These are phyloP conservation scores for Bipolaris gigantea DNA, from an alignment of 2,329 filamentous ascomycete genomes.

Conservation along the genomic window DNA sequence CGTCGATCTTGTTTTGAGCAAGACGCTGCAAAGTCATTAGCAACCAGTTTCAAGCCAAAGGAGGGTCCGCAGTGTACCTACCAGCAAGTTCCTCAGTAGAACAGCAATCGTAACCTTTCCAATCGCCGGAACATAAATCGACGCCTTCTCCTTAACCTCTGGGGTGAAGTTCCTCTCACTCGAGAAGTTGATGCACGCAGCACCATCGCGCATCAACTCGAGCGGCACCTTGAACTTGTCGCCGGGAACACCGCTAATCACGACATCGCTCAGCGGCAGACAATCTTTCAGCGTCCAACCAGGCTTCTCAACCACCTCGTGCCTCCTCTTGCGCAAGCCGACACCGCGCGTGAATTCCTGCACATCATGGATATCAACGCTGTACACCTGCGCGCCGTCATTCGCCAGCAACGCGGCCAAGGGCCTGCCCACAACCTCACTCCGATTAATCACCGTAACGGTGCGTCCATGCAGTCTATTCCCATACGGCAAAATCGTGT, in stretches of 20 bases:
- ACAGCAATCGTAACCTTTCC: slow-evolving; percentile 97
- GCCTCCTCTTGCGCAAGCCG: slow-evolving; percentile 80
- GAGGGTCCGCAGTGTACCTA: slow-evolving; percentile 51
- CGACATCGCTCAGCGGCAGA: slow-evolving; percentile 85
- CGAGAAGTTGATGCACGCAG: slow-evolving; percentile 98
- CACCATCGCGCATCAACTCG: slow-evolving; percentile 80
- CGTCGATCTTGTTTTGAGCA: slow-evolving; percentile 48
- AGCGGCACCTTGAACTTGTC: slow-evolving; percentile 89
- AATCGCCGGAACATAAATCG: slow-evolving; percentile 94
- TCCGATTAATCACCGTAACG: slow-evolving; percentile 94
- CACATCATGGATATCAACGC: slow-evolving; percentile 86
- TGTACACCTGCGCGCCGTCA: slow-evolving; percentile 93
- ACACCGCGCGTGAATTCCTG: slow-evolving; percentile 89
- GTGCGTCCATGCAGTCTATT: slow-evolving; percentile 92
- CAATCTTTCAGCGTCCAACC: slow-evolving; percentile 79
- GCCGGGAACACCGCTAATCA: slow-evolving; percentile 88
- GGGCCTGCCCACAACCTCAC: slow-evolving; percentile 91
- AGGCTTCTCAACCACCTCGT: slow-evolving; percentile 83
- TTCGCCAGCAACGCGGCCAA: slow-evolving; percentile 92
- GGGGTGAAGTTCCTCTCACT: slow-evolving; percentile 92
- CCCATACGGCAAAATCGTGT: slow-evolving; percentile 87
- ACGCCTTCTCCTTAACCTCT: slow-evolving; percentile 90
- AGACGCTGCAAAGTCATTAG: slow-evolving; percentile 44
- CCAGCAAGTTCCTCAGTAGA: slow-evolving; percentile 82
- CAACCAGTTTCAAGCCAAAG: background rate